Percentiles rank a stretch among this genome's conserved stretches.
These are phyloP conservation scores for Stagonosporopsis cucurbitacearum DNA, from an alignment of 2,329 filamentous ascomycete genomes.

Conservation along the genomic window DNA sequence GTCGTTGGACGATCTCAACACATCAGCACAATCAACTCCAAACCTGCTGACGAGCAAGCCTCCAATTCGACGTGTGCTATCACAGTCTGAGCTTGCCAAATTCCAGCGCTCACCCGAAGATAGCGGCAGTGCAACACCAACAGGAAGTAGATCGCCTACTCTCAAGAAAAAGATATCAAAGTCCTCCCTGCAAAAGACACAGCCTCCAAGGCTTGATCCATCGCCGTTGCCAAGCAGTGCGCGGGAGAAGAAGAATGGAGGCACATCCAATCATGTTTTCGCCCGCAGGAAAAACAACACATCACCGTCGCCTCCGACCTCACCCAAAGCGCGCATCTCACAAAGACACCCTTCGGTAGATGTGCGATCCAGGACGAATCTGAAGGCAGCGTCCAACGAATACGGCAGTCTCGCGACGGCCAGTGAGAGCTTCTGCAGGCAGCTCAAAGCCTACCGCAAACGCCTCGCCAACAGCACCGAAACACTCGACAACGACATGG, in stretches of 20 bases:
- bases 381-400: constrained; percentile 48
- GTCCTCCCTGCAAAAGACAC: constrained; percentile 52
- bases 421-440: constrained; percentile 65
- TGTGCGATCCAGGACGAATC: constrained; percentile 52
- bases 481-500: constrained; percentile 52
- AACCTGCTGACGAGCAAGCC: constrained; percentile 59
- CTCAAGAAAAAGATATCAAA: constrained; percentile 64
- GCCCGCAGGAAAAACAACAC: constrained; percentile 43
- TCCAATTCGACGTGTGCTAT: constrained; percentile 83
- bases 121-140: constrained; percentile 41
- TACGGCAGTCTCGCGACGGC: constrained; percentile 45
- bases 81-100: constrained; percentile 83
- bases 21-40: constrained; percentile 41
- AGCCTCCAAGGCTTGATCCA: constrained; percentile 54
- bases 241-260: constrained; percentile 31
- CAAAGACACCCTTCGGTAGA: constrained; percentile 58
- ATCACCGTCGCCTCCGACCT: constrained; percentile 53
- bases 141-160: constrained; percentile 56
- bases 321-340: constrained; percentile 44
- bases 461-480: constrained; percentile 60
- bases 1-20: constrained; percentile 47
- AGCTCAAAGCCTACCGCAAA: constrained; percentile 64
- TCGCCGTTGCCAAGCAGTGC: constrained; percentile 39
- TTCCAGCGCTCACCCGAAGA: constrained; percentile 65
- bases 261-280: constrained; percentile 17